Conservation (phyloP, 345 rosid genomes). For the Anastatica hierochuntica region DNA sequence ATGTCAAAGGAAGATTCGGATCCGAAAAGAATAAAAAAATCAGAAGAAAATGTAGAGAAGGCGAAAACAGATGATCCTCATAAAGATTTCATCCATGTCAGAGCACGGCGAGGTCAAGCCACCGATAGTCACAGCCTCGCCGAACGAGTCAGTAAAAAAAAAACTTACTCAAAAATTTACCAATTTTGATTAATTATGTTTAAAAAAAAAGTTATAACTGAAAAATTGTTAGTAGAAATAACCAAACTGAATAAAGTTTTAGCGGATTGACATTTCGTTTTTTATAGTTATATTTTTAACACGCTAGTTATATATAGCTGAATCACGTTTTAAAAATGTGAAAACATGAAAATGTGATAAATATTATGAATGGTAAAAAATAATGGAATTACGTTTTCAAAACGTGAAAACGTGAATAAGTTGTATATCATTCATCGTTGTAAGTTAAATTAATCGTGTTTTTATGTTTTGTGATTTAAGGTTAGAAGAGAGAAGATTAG, state of each 20-base stretch:
- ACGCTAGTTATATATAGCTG: not conserved
- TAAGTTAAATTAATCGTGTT: too few species aligned
- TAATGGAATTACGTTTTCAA: too few species aligned
- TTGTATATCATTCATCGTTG: too few species aligned
- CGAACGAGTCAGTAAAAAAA: slow-evolving; percentile 95
- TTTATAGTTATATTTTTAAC: too few species aligned
- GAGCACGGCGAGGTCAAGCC: slow-evolving; percentile 95
- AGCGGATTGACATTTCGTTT: not conserved
- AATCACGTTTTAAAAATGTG: not conserved
- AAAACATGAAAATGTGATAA: not conserved
- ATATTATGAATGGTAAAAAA: too few species aligned
- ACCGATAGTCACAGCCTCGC: slow-evolving; percentile 97
- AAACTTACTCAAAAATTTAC: not conserved
- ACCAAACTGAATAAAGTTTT: too few species aligned
- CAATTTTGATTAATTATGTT: too few species aligned
- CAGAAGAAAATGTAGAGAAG: slow-evolving; percentile 28
- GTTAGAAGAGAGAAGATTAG: slow-evolving; percentile 93
- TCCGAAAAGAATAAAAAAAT: slow-evolving; percentile 31
- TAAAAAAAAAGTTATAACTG: too few species aligned
- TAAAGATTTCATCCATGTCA: slow-evolving; percentile 77
- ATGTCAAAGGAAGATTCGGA: slow-evolving; percentile 26
- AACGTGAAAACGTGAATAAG: too few species aligned
- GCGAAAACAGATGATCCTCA: slow-evolving; percentile 37
- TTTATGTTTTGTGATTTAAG: slow-evolving; percentile 17
- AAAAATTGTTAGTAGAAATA: too few species aligned